phyloP scores from a whole-genome alignment of 2,329 filamentous ascomycete genomes.

The Hypoxylon sp. region DNA sequence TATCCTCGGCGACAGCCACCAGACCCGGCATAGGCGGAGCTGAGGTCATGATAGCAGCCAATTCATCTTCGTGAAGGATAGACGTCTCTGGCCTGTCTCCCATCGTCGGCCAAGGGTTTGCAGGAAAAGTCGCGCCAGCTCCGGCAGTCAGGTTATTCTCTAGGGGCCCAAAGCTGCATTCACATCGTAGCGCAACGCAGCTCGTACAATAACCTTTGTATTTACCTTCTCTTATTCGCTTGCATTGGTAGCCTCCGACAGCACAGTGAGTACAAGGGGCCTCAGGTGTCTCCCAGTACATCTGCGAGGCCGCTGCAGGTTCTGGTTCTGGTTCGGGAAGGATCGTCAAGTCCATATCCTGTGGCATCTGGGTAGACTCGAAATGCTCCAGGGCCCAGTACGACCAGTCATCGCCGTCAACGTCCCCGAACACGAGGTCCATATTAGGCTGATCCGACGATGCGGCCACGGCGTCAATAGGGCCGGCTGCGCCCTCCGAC shows the following conservation, averaged over 20 bases:
- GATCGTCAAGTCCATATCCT: constrained; percentile 52
- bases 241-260: constrained; percentile 70
- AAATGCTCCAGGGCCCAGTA: constrained; percentile 73
- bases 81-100: constrained; percentile 60
- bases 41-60: constrained; percentile 45
- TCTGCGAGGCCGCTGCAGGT: constrained; percentile 49
- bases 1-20: constrained; percentile 45
- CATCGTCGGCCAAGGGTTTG: constrained; percentile 63
- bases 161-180: constrained; percentile 69
- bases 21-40: constrained; percentile 39
- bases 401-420: constrained; percentile 71
- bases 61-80: constrained; percentile 58
- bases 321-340: constrained; percentile 53
- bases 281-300: constrained; percentile 62
- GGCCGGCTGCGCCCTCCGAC: constrained; percentile 56
- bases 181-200: constrained; percentile 71
- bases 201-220: constrained; percentile 74
- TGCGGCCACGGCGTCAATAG: constrained; percentile 44
- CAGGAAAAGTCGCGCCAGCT: constrained; percentile 58
- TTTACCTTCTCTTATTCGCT: constrained; percentile 71
- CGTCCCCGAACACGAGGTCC: constrained; percentile 68
- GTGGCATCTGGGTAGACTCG: constrained; percentile 60
- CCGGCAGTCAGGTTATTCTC: constrained; percentile 55
- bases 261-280: constrained; percentile 68
- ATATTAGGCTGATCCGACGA: constrained; percentile 57